These are phyloP conservation scores for Hypoxylon sp. DNA, from an alignment of 2,329 filamentous ascomycete genomes.

Conservation along the genomic window DNA sequence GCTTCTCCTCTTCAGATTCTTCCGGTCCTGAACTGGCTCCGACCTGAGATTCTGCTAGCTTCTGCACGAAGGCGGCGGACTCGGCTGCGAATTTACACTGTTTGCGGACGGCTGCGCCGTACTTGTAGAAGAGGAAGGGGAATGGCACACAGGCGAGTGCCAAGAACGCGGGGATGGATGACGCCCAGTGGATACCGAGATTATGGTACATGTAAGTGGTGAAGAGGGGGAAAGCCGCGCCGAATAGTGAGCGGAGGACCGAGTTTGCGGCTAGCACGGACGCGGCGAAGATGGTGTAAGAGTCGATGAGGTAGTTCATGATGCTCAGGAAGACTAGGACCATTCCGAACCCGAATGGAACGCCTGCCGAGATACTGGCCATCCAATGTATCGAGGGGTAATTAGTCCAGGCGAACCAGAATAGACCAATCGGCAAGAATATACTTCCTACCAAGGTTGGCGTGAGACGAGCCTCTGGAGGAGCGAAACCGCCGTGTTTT, in stretches of 20 bases:
- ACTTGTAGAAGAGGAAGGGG: constrained; percentile 81
- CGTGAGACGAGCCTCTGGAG: constrained; percentile 19
- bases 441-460: constrained; percentile 16
- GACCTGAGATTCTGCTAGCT: constrained; percentile 50
- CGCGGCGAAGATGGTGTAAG: constrained; percentile 75
- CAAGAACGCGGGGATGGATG: constrained; percentile 80
- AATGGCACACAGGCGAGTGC: constrained; percentile 79
- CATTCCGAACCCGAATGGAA: constrained; percentile 31
- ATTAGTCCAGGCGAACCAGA: constrained; percentile 41
- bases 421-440: constrained; percentile 23
- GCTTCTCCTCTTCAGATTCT: constrained; percentile 52
- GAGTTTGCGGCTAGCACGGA: constrained; percentile 79
- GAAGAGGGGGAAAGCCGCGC: constrained; percentile 72
- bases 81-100: constrained; percentile 78
- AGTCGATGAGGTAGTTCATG: constrained; percentile 70
- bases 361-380: constrained; percentile 17
- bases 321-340: constrained; percentile 69
- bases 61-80: constrained; percentile 71
- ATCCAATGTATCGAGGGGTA: constrained; percentile 41
- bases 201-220: constrained; percentile 67
- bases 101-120: constrained; percentile 74
- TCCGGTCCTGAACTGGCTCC: constrained; percentile 33
- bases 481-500: constrained; percentile 16
- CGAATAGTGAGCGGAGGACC: constrained; percentile 71
- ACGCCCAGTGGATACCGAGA: constrained; percentile 80